A percentile compares a stretch with the other conserved stretches of the same genome.
phyloP scores from a whole-genome alignment of 352 stramenopile genomes.

The Pilasporangium apinafurcum region DNA sequence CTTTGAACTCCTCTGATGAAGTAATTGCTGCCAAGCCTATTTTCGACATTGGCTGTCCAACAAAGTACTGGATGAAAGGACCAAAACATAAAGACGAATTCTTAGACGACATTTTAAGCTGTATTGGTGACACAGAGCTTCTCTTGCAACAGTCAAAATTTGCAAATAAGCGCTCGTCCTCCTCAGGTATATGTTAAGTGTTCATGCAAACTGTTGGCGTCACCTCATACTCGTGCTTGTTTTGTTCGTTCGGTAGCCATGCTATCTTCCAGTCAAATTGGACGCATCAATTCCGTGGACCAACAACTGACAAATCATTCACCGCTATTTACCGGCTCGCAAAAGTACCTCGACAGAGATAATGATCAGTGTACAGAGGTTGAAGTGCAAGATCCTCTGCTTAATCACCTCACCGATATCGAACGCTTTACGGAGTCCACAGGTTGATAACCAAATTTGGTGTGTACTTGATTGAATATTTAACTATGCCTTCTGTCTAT shows the following conservation, averaged over 20 bases:
- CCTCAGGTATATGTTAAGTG: too few relatives aligned
- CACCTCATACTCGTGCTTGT: too few relatives aligned
- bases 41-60: neutral
- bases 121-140: conserved; percentile 52
- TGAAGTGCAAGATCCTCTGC: conserved; percentile 35
- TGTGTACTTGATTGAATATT: neutral
- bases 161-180: neutral
- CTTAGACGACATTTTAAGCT: conserved; percentile 50
- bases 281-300: too few relatives aligned
- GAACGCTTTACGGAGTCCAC: conserved; percentile 48
- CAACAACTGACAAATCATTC: too few relatives aligned
- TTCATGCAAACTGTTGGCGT: too few relatives aligned
- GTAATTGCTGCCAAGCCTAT: too few relatives aligned
- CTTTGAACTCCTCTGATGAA: too few relatives aligned
- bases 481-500: neutral
- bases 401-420: conserved; percentile 43
- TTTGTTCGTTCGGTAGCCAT: too few relatives aligned
- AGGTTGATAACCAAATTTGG: conserved; percentile 12
- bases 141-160: conserved; percentile 32
- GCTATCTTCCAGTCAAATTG: too few relatives aligned
- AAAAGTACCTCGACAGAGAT: too few relatives aligned
- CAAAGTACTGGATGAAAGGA: conserved; percentile 1
- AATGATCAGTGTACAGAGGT: conserved; percentile 13
- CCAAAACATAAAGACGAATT: conserved; percentile 32
- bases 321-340: too few relatives aligned